A percentile compares a stretch with the other conserved stretches of the same genome.
Conservation (phyloP, 163 green algal species). For the Scenedesmus sp. region DNA sequence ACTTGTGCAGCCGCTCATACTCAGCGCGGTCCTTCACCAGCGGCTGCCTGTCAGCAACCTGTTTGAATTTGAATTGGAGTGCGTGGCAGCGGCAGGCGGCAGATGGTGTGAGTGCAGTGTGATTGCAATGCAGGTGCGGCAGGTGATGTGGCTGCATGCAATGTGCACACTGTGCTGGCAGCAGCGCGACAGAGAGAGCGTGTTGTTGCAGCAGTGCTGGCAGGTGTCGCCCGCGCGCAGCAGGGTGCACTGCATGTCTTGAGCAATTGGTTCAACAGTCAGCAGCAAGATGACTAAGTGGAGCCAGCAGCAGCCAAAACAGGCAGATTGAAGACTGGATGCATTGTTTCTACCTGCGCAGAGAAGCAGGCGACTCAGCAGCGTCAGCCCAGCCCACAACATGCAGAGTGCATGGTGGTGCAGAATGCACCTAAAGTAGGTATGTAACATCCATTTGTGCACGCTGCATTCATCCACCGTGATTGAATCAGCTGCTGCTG, state of each 20-base stretch:
- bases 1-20: slow-evolving; percentile 56
- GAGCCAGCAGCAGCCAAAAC: too few relatives aligned
- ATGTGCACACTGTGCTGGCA: too few relatives aligned
- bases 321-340: too few relatives aligned
- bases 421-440: not conserved
- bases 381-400: not conserved
- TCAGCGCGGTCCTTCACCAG: slow-evolving; percentile 45
- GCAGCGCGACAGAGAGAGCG: too few relatives aligned
- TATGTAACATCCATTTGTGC: not conserved
- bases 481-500: not conserved
- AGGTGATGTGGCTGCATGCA: too few relatives aligned
- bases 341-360: too few relatives aligned
- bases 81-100: not conserved
- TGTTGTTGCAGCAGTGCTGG: too few relatives aligned
- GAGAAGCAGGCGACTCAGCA: not conserved
- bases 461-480: not conserved
- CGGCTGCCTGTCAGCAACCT: slow-evolving; percentile 37
- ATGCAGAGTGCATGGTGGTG: not conserved
- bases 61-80: not conserved
- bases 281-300: too few relatives aligned
- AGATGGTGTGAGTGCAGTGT: not conserved
- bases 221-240: too few relatives aligned
- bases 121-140: not conserved
- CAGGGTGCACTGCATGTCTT: too few relatives aligned
- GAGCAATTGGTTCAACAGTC: too few relatives aligned